Percentiles rank a stretch among this genome's conserved stretches.
These are phyloP conservation scores for Quercus lobata DNA, from an alignment of 331 rosid species.

Conservation along the genomic window DNA sequence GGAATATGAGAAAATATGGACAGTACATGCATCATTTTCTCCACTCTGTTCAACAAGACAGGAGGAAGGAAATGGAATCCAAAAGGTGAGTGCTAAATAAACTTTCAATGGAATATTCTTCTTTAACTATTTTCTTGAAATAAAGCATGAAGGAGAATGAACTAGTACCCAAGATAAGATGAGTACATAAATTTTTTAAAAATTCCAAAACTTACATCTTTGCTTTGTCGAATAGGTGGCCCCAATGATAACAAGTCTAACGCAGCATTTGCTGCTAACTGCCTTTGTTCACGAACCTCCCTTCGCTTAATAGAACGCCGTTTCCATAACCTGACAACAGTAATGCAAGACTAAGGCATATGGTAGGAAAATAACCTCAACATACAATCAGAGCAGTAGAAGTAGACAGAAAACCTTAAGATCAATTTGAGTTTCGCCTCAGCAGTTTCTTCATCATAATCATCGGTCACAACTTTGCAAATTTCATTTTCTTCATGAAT, in stretches of 20 bases:
- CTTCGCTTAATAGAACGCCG: conserved; percentile 59
- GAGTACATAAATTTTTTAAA: conserved; percentile 13
- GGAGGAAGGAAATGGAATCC: neutral
- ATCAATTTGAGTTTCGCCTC: conserved; percentile 77
- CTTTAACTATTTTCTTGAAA: neutral
- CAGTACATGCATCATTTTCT: neutral
- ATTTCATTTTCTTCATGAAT: conserved; percentile 33
- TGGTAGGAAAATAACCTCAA: conserved; percentile 5
- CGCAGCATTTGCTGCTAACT: conserved; percentile 76
- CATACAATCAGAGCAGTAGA: conserved; percentile 6
- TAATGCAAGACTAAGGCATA: conserved; percentile 15
- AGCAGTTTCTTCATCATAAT: conserved; percentile 57
- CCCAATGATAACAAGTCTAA: conserved; percentile 68
- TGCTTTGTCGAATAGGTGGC: conserved; percentile 58
- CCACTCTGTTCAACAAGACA: neutral
- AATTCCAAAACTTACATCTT: conserved; percentile 50
- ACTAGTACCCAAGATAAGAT: neutral
- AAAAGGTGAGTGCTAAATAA: neutral
- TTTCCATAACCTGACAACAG: conserved; percentile 72
- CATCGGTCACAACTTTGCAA: conserved; percentile 25
- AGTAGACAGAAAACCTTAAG: conserved; percentile 52
- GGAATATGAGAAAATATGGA: neutral
- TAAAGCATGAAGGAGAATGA: conserved; percentile 2
- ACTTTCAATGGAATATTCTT: neutral
- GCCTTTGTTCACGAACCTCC: conserved; percentile 64